Percentiles rank a stretch among this genome's conserved stretches.
phyloP scores from a whole-genome alignment of 495 filamentous ascomycete species.

The Monascus purpureus region DNA sequence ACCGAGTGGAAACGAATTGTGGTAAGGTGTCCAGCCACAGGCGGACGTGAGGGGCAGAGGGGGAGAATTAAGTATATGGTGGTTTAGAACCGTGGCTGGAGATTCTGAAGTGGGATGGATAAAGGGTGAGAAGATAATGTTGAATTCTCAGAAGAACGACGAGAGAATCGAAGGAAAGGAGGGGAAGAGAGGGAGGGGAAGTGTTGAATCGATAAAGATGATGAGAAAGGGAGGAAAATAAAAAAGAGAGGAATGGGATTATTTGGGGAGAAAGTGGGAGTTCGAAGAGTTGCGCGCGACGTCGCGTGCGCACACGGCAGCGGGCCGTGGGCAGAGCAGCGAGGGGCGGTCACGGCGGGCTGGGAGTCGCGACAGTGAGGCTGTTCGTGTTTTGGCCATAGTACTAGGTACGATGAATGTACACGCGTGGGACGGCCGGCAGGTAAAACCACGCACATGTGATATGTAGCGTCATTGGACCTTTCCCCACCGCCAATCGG shows the following conservation, averaged over 20 bases:
- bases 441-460: too few species aligned
- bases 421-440: too few species aligned
- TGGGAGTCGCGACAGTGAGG: too few species aligned
- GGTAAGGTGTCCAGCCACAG: slow-evolving; percentile 38
- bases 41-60: slow-evolving; percentile 25
- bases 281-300: too few species aligned
- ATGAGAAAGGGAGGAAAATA: not conserved
- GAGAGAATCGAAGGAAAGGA: slow-evolving; percentile 19
- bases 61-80: too few species aligned
- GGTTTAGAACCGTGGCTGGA: too few species aligned
- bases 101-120: slow-evolving; percentile 22
- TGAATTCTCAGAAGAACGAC: slow-evolving; percentile 16
- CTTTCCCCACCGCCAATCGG: too few species aligned
- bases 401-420: too few species aligned
- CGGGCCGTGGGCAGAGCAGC: too few species aligned
- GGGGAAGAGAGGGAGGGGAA: slow-evolving; percentile 11
- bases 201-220: not conserved
- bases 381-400: too few species aligned
- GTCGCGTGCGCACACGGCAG: too few species aligned
- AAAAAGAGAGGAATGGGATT: not conserved
- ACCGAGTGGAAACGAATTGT: slow-evolving; percentile 23
- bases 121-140: slow-evolving; percentile 22
- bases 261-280: not conserved
- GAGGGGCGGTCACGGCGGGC: not conserved
- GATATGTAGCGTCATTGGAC: too few species aligned